Percentiles rank a stretch among this genome's conserved stretches.
phyloP scores from a whole-genome alignment of 2,329 filamentous ascomycete genomes.

The Neopestalotiopsis rosae region DNA sequence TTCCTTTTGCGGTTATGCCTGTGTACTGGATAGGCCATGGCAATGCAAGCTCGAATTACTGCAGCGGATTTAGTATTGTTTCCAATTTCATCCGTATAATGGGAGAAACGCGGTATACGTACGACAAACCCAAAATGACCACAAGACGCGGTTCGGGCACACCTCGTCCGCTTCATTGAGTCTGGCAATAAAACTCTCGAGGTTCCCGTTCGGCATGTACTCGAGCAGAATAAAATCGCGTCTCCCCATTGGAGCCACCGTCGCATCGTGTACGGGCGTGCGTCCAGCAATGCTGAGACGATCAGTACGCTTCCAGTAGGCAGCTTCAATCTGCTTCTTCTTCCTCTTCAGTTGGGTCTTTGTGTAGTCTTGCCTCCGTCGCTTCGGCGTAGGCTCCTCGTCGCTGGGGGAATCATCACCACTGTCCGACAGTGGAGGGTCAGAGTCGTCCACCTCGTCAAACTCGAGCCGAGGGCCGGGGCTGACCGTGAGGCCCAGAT shows the following conservation, averaged over 20 bases:
- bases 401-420: neutral
- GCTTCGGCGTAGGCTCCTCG: neutral
- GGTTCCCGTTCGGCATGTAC: conserved; percentile 4
- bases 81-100: neutral
- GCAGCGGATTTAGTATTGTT: neutral
- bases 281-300: neutral
- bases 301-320: neutral
- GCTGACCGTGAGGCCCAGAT: neutral
- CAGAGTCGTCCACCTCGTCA: neutral
- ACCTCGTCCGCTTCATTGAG: neutral
- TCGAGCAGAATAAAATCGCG: neutral
- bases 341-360: neutral
- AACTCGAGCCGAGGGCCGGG: neutral
- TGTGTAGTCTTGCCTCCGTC: neutral
- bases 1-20: neutral
- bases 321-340: neutral
- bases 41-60: conserved; percentile 11
- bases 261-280: neutral
- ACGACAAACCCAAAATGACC: conserved; percentile 14
- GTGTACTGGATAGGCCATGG: conserved; percentile 11
- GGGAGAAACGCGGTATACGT: neutral
- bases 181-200: neutral
- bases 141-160: conserved; percentile 4
- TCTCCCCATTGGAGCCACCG: neutral
- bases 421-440: neutral